Percentiles rank a stretch among this genome's conserved stretches.
Conservation (phyloP, 345 rosid genomes). For the Gossypium arboreum region DNA sequence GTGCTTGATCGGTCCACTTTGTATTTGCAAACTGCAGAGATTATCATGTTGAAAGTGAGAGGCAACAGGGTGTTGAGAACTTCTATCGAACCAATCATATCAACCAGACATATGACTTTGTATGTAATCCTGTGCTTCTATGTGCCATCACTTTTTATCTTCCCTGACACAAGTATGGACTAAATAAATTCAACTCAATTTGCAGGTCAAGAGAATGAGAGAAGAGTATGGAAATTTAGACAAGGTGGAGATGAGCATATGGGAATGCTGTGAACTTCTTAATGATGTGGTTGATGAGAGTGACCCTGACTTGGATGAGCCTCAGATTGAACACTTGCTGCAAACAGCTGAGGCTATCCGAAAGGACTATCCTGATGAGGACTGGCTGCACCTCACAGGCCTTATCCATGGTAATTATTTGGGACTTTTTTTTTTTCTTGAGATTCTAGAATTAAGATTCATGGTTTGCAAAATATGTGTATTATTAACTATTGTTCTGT, state of each 20-base stretch:
- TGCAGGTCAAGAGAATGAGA: constrained; percentile 32
- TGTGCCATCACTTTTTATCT: background rate
- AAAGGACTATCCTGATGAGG: constrained; percentile 53
- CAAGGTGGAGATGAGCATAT: constrained; percentile 57
- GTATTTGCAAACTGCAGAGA: constrained; percentile 37
- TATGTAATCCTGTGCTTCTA: constrained; percentile 20
- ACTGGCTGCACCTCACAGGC: constrained; percentile 63
- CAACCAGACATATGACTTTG: constrained; percentile 78
- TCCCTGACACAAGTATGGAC: background rate
- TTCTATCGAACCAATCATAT: constrained; percentile 73
- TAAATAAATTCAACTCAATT: background rate
- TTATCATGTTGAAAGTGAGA: constrained; percentile 67
- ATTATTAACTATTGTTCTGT: background rate
- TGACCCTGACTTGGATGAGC: constrained; percentile 72
- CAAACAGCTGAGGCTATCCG: constrained; percentile 69
- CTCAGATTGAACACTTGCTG: constrained; percentile 57
- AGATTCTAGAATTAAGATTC: constrained; percentile 20
- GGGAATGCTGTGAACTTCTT: constrained; percentile 70
- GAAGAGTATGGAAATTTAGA: constrained; percentile 33
- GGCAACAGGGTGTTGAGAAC: constrained; percentile 66
- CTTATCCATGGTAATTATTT: constrained; percentile 54
- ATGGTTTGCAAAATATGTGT: constrained; percentile 18
- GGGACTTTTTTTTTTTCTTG: constrained; percentile 38
- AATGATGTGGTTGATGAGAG: constrained; percentile 66
- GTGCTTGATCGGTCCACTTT: background rate